A percentile compares a stretch with the other conserved stretches of the same genome.
These are phyloP conservation scores for Colletotrichum euphorbiae DNA, from an alignment of 2,329 filamentous ascomycete genomes.

Conservation along the genomic window DNA sequence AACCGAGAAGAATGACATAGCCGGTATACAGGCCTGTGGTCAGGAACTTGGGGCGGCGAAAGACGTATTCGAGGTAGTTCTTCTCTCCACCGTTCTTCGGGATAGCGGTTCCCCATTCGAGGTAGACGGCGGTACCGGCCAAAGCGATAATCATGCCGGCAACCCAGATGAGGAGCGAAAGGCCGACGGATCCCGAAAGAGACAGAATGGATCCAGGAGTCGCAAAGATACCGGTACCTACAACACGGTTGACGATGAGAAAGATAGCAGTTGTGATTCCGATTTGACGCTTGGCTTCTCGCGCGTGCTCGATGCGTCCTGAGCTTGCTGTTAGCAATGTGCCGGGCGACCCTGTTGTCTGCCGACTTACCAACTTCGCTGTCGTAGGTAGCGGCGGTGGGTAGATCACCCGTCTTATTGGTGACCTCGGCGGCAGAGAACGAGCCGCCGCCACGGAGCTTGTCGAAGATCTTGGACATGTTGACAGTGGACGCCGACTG, in stretches of 20 bases:
- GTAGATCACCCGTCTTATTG: conserved; percentile 25
- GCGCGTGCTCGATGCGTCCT: conserved; percentile 52
- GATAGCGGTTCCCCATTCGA: conserved; percentile 74
- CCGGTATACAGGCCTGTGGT: conserved; percentile 70
- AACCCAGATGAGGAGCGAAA: conserved; percentile 73
- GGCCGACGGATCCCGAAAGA: conserved; percentile 70
- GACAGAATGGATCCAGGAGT: conserved; percentile 69
- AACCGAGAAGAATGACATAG: conserved; percentile 73
- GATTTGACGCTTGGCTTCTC: conserved; percentile 65
- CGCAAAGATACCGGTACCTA: conserved; percentile 75
- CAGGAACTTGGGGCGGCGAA: conserved; percentile 69
- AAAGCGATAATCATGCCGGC: conserved; percentile 70
- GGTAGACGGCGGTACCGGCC: conserved; percentile 72
- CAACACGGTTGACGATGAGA: conserved; percentile 74
- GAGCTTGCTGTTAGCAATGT: not conserved
- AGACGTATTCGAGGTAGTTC: conserved; percentile 75
- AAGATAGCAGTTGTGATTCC: conserved; percentile 66
- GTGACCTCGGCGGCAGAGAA: conserved; percentile 6
- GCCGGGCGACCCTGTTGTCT: no score
- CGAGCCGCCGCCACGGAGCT: conserved; percentile 24
- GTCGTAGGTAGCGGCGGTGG: conserved; percentile 25
- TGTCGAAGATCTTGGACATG: conserved; percentile 31
- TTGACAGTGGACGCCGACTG: not conserved
- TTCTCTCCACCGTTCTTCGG: conserved; percentile 75
- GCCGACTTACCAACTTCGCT: conserved; percentile 38